Evolutionary conservation across 1,284 basidiomycete species (phyloP).

Genomic region (Ustilago hordei): DNA sequence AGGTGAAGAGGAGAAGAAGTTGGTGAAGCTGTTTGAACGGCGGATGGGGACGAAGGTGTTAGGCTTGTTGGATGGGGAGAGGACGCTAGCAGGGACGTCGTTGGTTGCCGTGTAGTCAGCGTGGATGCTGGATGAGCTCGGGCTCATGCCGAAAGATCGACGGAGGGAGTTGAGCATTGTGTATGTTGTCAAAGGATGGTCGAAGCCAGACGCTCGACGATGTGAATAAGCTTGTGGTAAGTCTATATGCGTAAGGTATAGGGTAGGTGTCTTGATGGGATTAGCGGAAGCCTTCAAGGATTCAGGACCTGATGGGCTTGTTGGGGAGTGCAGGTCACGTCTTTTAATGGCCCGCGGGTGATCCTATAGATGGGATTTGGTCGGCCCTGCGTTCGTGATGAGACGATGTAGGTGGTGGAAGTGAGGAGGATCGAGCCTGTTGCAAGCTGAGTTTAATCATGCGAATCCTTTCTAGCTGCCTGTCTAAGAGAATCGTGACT

Average conservation of each 20-base stretch:
- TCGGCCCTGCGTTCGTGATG: no score
- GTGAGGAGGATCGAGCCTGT: not conserved
- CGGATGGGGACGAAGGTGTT: conserved; percentile 45
- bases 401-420: not conserved
- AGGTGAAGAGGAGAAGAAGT: conserved; percentile 45
- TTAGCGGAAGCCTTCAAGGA: no score
- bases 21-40: conserved; percentile 48
- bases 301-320: no score
- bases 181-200: not conserved
- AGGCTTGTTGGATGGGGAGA: conserved; percentile 38
- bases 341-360: no score
- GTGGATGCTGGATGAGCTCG: conserved; percentile 29
- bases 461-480: not conserved
- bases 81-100: conserved; percentile 12
- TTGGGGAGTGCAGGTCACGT: no score
- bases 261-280: no score
- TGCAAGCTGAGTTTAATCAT: not conserved
- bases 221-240: no score
- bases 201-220: not conserved
- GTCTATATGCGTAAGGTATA: no score
- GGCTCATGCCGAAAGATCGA: conserved; percentile 53
- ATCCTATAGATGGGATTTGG: no score
- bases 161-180: conserved; percentile 44
- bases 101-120: conserved; percentile 14
- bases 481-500: not conserved